Evolutionary conservation across 192 early-diverging fungal genomes (phyloP), one percentile per base, ranked within the genome.

Genomic region (Oehlia diaphana): DNA sequence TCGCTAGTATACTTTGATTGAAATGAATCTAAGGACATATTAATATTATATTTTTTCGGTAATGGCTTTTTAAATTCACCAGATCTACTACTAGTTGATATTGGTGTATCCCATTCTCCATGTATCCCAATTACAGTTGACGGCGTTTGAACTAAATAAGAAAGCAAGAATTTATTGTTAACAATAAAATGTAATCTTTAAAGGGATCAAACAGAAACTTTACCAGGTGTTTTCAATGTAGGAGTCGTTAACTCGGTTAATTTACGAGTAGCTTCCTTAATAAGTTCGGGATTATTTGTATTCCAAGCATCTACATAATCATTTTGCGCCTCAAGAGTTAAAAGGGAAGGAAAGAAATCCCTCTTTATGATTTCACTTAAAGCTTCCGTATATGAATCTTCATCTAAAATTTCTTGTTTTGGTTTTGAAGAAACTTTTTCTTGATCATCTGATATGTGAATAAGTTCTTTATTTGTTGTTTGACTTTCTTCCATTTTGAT

Each of bases 281-380:
- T 82, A 21, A 81, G 67, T 26, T 81, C 79, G 5, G 73, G 53
- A 72, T 86, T 81, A 65, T 84, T 86, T 61, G 80, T 65, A 53
- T 74, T 69, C 28, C 83, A 74, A 19, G 85, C 83, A 37, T 86
- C 83, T n/a, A 86, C 62, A 53, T 86, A 86, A 44, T 79, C 83
- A 76, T 87, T 82, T 76, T 93, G 82, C 64, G 83, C 70, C 76
- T 86, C 85, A n/a, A 91, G 81, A 50, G 87, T 89, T 50, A 90
- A 86, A 23, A 95, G 83, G 66, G 91, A 82, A 6, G 95, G 95
- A 69, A 94, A 96, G 76, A 94, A 96, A 80, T 96, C 95, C 12
- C 94, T 81, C 76, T 95, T 88, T 77, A 96, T 95, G 73, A 96
- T 95, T 44, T 89, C 85, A 67, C 89, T 89, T 47, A 96, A 86